Evolutionary conservation across 169 alveolate genomes (phyloP), one percentile per base, ranked within the genome.

Genomic region (Babesia ovata): DNA sequence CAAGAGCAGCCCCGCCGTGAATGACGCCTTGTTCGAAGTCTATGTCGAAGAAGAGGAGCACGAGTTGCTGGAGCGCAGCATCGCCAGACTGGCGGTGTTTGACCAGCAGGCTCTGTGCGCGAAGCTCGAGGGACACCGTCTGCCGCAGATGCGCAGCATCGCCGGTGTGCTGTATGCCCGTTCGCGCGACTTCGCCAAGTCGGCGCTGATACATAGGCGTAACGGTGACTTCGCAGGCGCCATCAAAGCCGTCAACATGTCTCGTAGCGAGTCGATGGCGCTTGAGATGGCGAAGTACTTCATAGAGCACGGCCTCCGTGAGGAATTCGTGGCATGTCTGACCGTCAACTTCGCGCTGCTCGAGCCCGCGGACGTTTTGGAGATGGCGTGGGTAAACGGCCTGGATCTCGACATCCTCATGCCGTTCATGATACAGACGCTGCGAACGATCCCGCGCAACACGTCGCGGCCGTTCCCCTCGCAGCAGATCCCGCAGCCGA

Each of bases 21-120:
- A 98, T 86, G 99, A 98, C 92, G 98, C 99, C 36, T 70, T 97
- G 70, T 96, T 97, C 79, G 99, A 98, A 79, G 92, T 98, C 59
- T 95, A 95, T 83, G 94, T 98, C 63, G 99, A 97, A 79, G 97
- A 95, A 61, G 98, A 96, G 84, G 99, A 97, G 81, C 95, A 95
- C 39, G 99, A 96, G 73, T 78, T 94, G 56, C 92, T 98, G 63
- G 91, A 96, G 86, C 86, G 96, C 70, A 91, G 98, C 63, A 95
- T 98, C 54, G 94, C 89, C 70, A 96, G 96, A 57, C 95, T 92
- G 66, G 98, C 97, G 63, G 95, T 93, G 86, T 98, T 96, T 87
- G 99, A 98, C 77, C 98, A 98, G 90, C 93, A 95, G 33, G 91
- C 95, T 11, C 95, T 84, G 71, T 82, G 98, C n/a, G 89, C 90